Percentiles rank a stretch among this genome's conserved stretches.
phyloP scores from a whole-genome alignment of 2,329 filamentous ascomycete genomes.

The Zymoseptoria crescenta region DNA sequence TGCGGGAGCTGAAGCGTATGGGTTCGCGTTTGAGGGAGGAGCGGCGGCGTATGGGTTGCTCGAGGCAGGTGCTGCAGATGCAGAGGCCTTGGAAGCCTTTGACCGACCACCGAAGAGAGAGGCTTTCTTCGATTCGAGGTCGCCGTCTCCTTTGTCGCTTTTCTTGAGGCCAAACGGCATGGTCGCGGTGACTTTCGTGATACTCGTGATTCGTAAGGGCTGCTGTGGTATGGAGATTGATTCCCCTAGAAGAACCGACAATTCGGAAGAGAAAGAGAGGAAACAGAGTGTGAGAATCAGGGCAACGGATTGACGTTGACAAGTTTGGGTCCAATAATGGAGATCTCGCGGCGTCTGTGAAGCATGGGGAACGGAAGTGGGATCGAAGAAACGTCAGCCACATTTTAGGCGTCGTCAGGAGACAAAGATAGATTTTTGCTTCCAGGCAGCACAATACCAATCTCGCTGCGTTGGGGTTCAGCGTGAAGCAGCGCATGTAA shows the following conservation, averaged over 20 bases:
- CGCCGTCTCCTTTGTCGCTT: conserved; percentile 45
- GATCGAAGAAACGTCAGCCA: background rate
- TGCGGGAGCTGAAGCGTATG: conserved; percentile 21
- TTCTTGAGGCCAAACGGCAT: conserved; percentile 43
- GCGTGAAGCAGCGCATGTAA: background rate
- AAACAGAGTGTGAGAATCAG: background rate
- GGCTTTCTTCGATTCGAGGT: conserved; percentile 45
- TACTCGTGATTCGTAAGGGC: background rate
- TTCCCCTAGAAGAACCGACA: no score
- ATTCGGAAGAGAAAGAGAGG: conserved; percentile 1
- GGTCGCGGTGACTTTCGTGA: conserved; percentile 1
- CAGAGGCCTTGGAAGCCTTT: conserved; percentile 46
- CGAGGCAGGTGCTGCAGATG: conserved; percentile 31
- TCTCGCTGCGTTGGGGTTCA: background rate
- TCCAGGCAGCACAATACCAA: background rate
- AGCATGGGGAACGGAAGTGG: background rate
- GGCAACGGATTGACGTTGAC: background rate
- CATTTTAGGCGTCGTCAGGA: background rate
- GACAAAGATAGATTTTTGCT: background rate
- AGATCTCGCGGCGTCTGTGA: background rate
- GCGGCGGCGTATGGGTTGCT: conserved; percentile 52
- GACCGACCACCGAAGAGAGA: conserved; percentile 53
- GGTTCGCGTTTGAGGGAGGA: conserved; percentile 18
- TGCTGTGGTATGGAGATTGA: conserved; percentile 1
- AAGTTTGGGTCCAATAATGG: background rate